Conservation (phyloP, 192 early-diverging fungal genomes). For the Coemansia sp. region DNA sequence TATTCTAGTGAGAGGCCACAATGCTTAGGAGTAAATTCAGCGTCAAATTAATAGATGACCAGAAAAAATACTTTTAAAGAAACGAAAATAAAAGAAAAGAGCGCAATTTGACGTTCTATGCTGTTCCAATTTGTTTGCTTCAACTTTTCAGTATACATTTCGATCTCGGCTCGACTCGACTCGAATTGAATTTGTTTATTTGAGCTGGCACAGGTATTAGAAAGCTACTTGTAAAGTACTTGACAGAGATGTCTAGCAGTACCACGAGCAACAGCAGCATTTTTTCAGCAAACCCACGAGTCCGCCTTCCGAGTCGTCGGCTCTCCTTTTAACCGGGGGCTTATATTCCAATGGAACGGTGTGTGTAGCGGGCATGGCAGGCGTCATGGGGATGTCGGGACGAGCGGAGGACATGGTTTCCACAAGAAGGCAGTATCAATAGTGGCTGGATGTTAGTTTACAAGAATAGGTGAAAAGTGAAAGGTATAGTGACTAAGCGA, state of each 20-base stretch:
- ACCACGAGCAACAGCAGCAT: conserved; percentile 9
- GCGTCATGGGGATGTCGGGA: background rate
- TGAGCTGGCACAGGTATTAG: too few relatives aligned
- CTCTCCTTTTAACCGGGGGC: background rate
- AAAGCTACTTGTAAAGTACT: background rate
- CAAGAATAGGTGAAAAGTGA: background rate
- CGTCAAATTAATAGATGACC: conserved; percentile 2
- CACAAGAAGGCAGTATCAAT: background rate
- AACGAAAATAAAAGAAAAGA: background rate
- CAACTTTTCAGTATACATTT: background rate
- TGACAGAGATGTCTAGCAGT: background rate
- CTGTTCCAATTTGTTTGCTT: background rate
- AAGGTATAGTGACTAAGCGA: background rate
- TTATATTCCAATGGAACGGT: background rate
- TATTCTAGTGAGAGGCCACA: background rate
- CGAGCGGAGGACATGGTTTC: background rate
- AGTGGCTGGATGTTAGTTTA: background rate
- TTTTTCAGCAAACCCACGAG: background rate
- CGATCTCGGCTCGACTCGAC: background rate
- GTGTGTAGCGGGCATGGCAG: background rate
- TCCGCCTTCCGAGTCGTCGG: background rate
- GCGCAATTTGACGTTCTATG: background rate
- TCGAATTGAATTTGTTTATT: background rate
- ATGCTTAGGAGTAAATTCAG: background rate
- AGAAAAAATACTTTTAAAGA: background rate